Base-by-base conservation (phyloP, 2,329 filamentous ascomycete genomes). In the Penicillium corylophilum region DNA sequence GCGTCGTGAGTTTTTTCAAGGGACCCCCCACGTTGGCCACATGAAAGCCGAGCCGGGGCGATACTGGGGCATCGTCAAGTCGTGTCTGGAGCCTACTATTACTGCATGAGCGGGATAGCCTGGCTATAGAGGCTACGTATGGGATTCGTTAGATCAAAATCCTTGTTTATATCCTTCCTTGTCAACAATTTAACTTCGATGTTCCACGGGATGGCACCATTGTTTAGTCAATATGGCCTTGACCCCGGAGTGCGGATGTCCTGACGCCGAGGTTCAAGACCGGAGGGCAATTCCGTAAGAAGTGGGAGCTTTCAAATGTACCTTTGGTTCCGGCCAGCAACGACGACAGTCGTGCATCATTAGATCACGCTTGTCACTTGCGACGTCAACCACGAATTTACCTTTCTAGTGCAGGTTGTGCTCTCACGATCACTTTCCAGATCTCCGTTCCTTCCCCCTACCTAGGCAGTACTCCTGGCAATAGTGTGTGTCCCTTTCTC, bases 1-100 rank as follows among this genome's bases (percentile, higher is more conserved):
- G 15, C 55, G 56, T 18, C 63, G 62, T 39, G 72, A 74, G 48
- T 64, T 64, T 51, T 75, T 74, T 44, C 45, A 59, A n/a, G 69
- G 63, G 0, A 64, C 70, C 23, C 58, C 63, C 36, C 73, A 76
- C 66, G 72, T 75, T 46, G 66, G 60, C 12, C 71, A 74, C 64
- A 74, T 74, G 71, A 66, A 61, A 51, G 51, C 51, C 2, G 68
- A 72, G 46, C 70, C 68, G 3, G 66, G 64, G 33, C 61, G 72
- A 26, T 75, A 76, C 53, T 76, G 73, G 73, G 50, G 46, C 3
- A 65, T 74, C 52, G 61, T 75, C 29, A 60, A 49, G 47, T 46
- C 50, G 9, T 61, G 66, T 48, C 31, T 69, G 28, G 50, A 60
- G 13, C 48, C 23, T 7, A 13, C 18, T n/a, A 23, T 44, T 10